Percentiles rank a stretch among this genome's conserved stretches.
Evolutionary conservation across 2,329 filamentous ascomycete species (phyloP).

Genomic region (Trichophaea hybrida): DNA sequence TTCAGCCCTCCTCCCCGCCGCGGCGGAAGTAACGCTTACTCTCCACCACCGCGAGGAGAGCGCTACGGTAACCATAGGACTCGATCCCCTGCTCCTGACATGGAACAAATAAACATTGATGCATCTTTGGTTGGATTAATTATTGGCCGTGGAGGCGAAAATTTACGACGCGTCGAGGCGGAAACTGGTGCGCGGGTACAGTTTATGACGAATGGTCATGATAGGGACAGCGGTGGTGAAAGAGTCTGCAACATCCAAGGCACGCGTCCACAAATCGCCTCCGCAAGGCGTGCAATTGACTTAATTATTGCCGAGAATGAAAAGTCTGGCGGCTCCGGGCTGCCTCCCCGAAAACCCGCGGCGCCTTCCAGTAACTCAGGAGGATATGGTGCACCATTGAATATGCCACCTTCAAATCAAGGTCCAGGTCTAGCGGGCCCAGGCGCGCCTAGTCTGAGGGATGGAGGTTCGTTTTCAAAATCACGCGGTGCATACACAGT

Average conservation of each 20-base stretch:
- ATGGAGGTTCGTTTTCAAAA: constrained; percentile 25
- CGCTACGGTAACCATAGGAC: constrained; percentile 35
- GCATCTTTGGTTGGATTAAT: constrained; percentile 77
- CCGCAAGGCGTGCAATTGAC: constrained; percentile 71
- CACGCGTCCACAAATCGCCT: constrained; percentile 52
- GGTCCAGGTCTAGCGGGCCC: constrained; percentile 10
- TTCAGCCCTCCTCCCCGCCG: constrained; percentile 41
- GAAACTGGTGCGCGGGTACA: constrained; percentile 75
- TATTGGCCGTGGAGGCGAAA: constrained; percentile 81
- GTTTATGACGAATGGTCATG: constrained; percentile 64
- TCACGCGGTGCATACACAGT: constrained; percentile 12
- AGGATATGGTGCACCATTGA: neutral
- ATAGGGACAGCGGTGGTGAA: constrained; percentile 57
- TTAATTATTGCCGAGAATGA: constrained; percentile 78
- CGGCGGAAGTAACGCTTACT: constrained; percentile 33
- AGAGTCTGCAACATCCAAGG: constrained; percentile 64
- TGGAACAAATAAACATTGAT: constrained; percentile 74
- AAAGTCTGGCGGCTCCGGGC: constrained; percentile 29
- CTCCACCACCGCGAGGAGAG: constrained; percentile 32
- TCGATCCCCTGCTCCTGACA: constrained; percentile 55
- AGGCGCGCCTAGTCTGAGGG: constrained; percentile 26
- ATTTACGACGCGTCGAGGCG: constrained; percentile 67
- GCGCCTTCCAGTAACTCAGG: neutral
- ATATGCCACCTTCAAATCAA: neutral
- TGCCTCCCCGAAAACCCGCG: neutral